Percentiles rank a stretch among this genome's conserved stretches.
phyloP scores from a whole-genome alignment of 495 filamentous ascomycete species.

The Penicillium robsamsonii region DNA sequence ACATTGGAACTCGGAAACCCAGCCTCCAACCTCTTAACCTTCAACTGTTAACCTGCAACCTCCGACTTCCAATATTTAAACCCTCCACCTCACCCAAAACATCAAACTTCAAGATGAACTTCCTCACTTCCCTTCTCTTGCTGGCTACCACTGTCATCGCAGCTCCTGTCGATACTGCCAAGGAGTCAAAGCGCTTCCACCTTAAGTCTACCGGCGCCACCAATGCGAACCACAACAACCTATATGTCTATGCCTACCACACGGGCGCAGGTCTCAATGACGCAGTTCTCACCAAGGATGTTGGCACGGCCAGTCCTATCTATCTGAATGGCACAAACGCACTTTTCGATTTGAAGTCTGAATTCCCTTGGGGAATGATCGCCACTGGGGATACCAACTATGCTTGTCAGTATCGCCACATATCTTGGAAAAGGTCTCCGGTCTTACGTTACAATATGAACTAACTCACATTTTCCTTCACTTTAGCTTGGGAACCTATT shows the following conservation, averaged over 20 bases:
- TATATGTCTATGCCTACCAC: constrained; percentile 50
- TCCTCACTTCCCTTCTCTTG: constrained; percentile 33
- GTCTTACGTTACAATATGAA: neutral
- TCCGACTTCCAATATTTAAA: neutral
- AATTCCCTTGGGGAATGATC: constrained; percentile 37
- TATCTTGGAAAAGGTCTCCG: neutral
- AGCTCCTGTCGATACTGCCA: constrained; percentile 18
- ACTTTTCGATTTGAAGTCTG: constrained; percentile 13
- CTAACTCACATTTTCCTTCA: constrained; percentile 4
- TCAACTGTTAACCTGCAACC: neutral
- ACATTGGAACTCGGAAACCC: neutral
- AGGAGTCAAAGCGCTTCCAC: constrained; percentile 32
- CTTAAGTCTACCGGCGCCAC: constrained; percentile 41
- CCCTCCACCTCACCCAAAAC: neutral
- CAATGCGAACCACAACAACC: constrained; percentile 37
- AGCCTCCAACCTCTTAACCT: neutral
- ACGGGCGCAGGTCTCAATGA: constrained; percentile 49
- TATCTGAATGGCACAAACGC: constrained; percentile 44
- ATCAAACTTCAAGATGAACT: constrained; percentile 29
- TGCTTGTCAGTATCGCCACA: constrained; percentile 18
- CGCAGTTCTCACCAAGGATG: constrained; percentile 36
- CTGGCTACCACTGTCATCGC: constrained; percentile 29
- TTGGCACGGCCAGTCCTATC: constrained; percentile 25
- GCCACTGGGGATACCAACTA: constrained; percentile 27
- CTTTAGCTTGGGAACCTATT: constrained; percentile 42